Base-by-base conservation (phyloP, 2,329 filamentous ascomycete genomes). In the Monosporascus sp. region DNA sequence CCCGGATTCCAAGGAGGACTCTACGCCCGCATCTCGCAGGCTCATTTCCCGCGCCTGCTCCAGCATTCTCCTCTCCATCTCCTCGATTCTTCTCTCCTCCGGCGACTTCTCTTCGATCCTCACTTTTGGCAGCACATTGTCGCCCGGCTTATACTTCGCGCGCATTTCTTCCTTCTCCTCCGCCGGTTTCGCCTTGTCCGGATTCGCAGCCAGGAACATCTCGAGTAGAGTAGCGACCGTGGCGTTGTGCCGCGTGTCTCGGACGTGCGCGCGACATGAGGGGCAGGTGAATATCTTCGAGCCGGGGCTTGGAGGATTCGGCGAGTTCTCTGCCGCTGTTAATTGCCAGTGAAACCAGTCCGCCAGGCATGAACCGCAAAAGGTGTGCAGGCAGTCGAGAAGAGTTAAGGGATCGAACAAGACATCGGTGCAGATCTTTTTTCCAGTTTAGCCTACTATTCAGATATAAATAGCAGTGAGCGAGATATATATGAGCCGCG, bases 271-370 rank as follows among this genome's bases (percentile, higher is more conserved):
- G 60, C 94, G 89, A 73, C 94, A 99, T 73, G 91, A 88, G 41
- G 94, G 94, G 74, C 94, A 99, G 46, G 91, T 97, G 70, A 91
- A 96, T 66, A 80, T 67, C 58, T 72, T 62, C 64, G 76, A 56
- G 63, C 79, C 65, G 60, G 78, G 66, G 51, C 75, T 61, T 58
- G 82, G 77, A 43, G 77, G 74, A 11, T 72, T 72, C 14, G 78
- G 79, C 2, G 74, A 72, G 54, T 70, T 74, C 58, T 79, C 80
- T 44, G 80, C 80, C 16, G 78, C 77, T 31, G 78, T 76, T 38
- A 86, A 85, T 70, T 96, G 91, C 71, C 85, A 94, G 58, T 78
- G 76, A 69, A 97, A 99, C 94, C 94, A 99, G 75, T 96, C 91
- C 71, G 96, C 96, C 55, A 97, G 72, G 68, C 94, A 99, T 40